Percentiles rank a stretch among this genome's conserved stretches.
These are phyloP conservation scores for Blastobotrys arbuscula DNA, from an alignment of 1,139 yeast genomes.

Conservation along the genomic window DNA sequence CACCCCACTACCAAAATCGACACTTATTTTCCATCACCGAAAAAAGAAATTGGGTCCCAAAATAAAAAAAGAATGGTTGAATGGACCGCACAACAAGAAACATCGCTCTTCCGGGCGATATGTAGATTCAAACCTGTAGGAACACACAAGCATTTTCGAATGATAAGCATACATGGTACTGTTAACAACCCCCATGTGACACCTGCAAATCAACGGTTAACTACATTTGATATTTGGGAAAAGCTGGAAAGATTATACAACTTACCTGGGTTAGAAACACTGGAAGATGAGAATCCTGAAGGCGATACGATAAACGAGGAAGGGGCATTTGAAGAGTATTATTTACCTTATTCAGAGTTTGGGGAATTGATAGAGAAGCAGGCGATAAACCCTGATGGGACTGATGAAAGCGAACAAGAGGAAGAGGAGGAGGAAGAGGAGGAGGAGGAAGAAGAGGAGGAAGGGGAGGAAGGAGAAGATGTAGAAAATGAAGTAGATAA, in stretches of 20 bases:
- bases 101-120: conserved; percentile 55
- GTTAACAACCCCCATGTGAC: conserved; percentile 39
- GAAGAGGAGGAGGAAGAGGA: conserved; percentile 1
- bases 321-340: conserved; percentile 33
- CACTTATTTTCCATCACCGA: too few species aligned
- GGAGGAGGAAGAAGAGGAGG: conserved; percentile 12
- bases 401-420: conserved; percentile 2
- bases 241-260: conserved; percentile 52
- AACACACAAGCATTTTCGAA: conserved; percentile 50
- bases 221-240: conserved; percentile 52
- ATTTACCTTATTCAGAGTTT: conserved; percentile 42
- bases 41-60: neutral
- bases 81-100: conserved; percentile 64
- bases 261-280: conserved; percentile 48
- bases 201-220: conserved; percentile 28
- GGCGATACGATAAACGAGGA: conserved; percentile 16
- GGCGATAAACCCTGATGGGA: conserved; percentile 31
- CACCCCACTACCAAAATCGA: too few species aligned
- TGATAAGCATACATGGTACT: conserved; percentile 49
- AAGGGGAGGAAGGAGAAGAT: conserved; percentile 2
- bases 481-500: conserved; percentile 3
- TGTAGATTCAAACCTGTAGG: conserved; percentile 71
- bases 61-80: conserved; percentile 4
- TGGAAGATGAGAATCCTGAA: conserved; percentile 38
- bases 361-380: conserved; percentile 40